Percentiles rank a stretch among this genome's conserved stretches.
Evolutionary conservation across 345 rosid genomes (phyloP).

Genomic region (Aethionema arabicum): DNA sequence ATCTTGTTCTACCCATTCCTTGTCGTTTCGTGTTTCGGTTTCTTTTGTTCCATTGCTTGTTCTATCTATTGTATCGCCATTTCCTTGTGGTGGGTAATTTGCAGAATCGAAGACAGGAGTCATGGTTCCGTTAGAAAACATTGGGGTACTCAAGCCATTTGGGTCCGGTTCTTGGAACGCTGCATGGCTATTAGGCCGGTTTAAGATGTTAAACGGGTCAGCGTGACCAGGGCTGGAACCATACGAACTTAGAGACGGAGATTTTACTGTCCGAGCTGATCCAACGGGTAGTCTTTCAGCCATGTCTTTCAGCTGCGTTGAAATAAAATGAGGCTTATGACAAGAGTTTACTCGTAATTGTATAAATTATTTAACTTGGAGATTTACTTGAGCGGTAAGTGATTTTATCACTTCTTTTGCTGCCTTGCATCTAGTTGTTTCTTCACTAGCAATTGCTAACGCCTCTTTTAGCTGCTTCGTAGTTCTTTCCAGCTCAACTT

Average conservation of each 20-base stretch:
- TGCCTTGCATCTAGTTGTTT: conserved; percentile 90
- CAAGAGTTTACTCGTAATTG: background rate
- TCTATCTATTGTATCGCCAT: conserved; percentile 53
- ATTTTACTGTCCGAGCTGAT: conserved; percentile 48
- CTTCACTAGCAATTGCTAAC: conserved; percentile 77
- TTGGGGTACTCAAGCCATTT: conserved; percentile 42
- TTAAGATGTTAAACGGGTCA: conserved; percentile 46
- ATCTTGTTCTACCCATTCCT: conserved; percentile 97
- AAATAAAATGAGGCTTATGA: conserved; percentile 26
- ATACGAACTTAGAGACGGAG: conserved; percentile 56
- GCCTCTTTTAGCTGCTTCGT: conserved; percentile 89
- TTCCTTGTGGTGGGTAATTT: conserved; percentile 43
- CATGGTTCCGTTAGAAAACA: conserved; percentile 57
- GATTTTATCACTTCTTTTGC: conserved; percentile 99
- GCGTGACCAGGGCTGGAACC: conserved; percentile 54
- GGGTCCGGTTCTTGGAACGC: conserved; percentile 47
- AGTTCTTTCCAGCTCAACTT: conserved; percentile 84
- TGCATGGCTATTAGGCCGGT: conserved; percentile 44
- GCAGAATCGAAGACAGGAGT: conserved; percentile 42
- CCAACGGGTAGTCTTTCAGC: conserved; percentile 90
- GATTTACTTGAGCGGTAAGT: conserved; percentile 87
- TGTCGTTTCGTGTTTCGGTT: conserved; percentile 59
- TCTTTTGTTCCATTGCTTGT: conserved; percentile 56
- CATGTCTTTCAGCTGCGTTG: conserved; percentile 71
- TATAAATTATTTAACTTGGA: background rate